Evolutionary conservation across 139 green algal species (phyloP).

Genomic region (Chlorella sp.): DNA sequence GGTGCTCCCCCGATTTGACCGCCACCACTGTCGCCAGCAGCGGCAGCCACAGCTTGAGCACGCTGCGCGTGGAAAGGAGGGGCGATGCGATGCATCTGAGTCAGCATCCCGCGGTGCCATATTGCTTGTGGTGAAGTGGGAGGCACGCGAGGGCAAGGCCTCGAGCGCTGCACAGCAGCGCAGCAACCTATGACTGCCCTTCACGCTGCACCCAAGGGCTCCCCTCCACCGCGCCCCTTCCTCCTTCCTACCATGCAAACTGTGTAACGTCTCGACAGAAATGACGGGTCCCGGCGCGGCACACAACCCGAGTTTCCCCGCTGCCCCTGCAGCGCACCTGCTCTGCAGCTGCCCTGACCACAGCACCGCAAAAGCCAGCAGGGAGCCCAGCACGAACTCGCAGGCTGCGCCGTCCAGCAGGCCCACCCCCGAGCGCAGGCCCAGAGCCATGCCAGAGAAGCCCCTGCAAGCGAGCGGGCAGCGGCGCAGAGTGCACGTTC

Average conservation of each 20-base stretch:
- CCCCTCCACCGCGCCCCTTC: not conserved
- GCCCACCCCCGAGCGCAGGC: slow-evolving; percentile 5
- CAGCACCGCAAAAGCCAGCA: slow-evolving; percentile 18
- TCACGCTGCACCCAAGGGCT: not conserved
- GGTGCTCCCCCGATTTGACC: slow-evolving; percentile 2
- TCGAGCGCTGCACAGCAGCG: not conserved
- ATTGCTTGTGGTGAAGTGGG: too few relatives aligned
- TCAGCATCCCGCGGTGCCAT: not conserved
- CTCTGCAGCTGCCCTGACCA: slow-evolving; percentile 8
- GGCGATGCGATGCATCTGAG: not conserved
- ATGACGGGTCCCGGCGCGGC: too few relatives aligned
- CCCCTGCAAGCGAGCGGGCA: not conserved
- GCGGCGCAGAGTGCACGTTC: not conserved
- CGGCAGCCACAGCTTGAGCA: slow-evolving; percentile 28
- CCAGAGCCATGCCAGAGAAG: not conserved
- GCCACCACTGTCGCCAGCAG: slow-evolving; percentile 23
- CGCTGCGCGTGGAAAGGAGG: not conserved
- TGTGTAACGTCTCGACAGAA: too few relatives aligned
- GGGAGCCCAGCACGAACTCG: slow-evolving; percentile 30
- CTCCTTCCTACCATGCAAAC: too few relatives aligned
- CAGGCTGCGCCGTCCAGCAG: slow-evolving; percentile 26
- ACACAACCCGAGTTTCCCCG: too few relatives aligned
- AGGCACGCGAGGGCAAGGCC: too few relatives aligned
- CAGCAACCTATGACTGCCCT: not conserved
- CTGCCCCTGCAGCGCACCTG: not conserved